Evolutionary conservation across 2,329 filamentous ascomycete species (phyloP).

Genomic region (Pseudogymnoascus sp.): DNA sequence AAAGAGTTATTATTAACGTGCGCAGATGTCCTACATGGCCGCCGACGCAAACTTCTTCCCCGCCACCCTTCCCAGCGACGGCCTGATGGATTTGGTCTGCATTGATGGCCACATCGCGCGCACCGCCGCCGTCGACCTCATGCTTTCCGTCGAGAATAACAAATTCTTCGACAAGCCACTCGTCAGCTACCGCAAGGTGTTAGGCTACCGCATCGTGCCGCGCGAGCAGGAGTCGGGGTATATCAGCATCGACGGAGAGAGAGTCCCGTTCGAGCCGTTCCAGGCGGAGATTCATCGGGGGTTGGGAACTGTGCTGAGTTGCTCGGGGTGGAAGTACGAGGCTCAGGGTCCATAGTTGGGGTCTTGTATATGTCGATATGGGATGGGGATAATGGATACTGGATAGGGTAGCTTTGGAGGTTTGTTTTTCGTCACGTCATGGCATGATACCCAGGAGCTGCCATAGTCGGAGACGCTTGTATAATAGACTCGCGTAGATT

Average conservation of each 20-base stretch:
- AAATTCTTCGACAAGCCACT: constrained; percentile 72
- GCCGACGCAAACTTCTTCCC: constrained; percentile 82
- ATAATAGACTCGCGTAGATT: constrained; percentile 11
- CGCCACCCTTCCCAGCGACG: constrained; percentile 72
- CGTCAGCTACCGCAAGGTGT: constrained; percentile 75
- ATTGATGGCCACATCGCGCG: constrained; percentile 69
- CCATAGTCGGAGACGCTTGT: background rate
- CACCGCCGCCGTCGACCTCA: constrained; percentile 56
- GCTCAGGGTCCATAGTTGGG: constrained; percentile 38
- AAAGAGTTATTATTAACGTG: background rate
- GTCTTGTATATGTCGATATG: background rate
- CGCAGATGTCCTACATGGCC: constrained; percentile 84
- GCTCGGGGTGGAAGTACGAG: constrained; percentile 64
- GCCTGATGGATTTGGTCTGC: constrained; percentile 74
- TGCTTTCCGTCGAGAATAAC: constrained; percentile 63
- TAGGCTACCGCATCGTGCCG: constrained; percentile 79
- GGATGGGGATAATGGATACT: background rate
- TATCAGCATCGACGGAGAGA: constrained; percentile 91
- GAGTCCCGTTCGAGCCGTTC: constrained; percentile 77
- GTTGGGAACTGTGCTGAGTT: constrained; percentile 77
- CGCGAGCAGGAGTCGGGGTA: constrained; percentile 63
- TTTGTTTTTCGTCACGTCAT: constrained; percentile 12
- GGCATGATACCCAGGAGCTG: constrained; percentile 14
- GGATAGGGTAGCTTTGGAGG: background rate
- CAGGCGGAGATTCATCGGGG: constrained; percentile 82